These are phyloP conservation scores for Chamaecrista fasciculata DNA, from an alignment of 306 rosid species.

Conservation along the genomic window DNA sequence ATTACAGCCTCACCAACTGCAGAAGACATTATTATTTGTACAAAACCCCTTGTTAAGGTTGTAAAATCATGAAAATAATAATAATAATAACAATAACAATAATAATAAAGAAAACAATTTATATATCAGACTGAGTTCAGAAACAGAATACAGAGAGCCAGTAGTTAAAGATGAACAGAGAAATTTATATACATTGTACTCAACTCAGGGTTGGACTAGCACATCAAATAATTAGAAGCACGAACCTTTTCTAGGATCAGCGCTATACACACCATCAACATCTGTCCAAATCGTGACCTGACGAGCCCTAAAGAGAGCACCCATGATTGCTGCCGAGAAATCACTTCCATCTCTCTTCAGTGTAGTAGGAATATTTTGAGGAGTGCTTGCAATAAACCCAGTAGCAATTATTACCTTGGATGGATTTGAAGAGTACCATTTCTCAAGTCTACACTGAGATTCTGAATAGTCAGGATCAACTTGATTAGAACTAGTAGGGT, in stretches of 20 bases:
- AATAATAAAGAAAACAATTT: conserved; percentile 18
- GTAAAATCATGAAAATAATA: conserved; percentile 2
- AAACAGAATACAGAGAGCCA: not conserved
- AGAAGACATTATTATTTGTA: conserved; percentile 36
- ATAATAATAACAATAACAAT: not conserved
- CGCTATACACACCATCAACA: conserved; percentile 96
- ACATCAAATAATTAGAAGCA: conserved; percentile 26
- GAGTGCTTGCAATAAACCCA: conserved; percentile 98
- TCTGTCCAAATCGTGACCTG: conserved; percentile 99
- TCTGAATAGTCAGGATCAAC: conserved; percentile 88
- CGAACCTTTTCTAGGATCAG: conserved; percentile 96
- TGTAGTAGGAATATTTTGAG: conserved; percentile 82
- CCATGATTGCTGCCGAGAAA: conserved; percentile 97
- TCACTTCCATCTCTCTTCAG: conserved; percentile 99
- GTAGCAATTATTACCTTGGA: conserved; percentile 76
- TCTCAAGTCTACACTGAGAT: conserved; percentile 70
- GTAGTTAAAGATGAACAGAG: not conserved
- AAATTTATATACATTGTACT: not conserved
- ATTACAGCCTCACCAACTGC: conserved; percentile 97
- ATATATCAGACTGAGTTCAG: not conserved
- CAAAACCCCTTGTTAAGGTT: conserved; percentile 16
- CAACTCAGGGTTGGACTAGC: conserved; percentile 8
- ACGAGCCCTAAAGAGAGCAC: conserved; percentile 70
- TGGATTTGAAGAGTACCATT: conserved; percentile 77
- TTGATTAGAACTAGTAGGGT: conserved; percentile 83